Conservation (phyloP, 1,284 basidiomycete genomes). For the Boletus austroedulis region DNA sequence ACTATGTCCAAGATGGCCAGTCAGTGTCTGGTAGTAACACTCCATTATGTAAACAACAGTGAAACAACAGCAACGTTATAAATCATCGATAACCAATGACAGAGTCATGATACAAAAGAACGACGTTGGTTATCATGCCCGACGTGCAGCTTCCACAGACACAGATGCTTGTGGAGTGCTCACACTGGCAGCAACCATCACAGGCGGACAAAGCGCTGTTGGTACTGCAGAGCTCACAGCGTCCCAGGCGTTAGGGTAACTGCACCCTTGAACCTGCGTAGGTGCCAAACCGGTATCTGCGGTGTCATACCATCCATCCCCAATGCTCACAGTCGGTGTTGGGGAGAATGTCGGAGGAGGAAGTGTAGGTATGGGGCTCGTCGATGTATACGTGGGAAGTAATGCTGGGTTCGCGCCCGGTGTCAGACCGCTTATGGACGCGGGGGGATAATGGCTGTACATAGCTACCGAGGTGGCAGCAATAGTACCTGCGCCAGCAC, state of each 20-base stretch:
- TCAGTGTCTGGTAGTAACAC: background rate
- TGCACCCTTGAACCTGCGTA: slow-evolving; percentile 60
- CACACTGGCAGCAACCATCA: slow-evolving; percentile 19
- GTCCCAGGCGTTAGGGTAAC: slow-evolving; percentile 63
- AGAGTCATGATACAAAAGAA: background rate
- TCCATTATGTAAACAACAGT: background rate
- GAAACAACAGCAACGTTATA: background rate
- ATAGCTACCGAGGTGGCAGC: slow-evolving; percentile 44
- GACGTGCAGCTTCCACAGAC: slow-evolving; percentile 3
- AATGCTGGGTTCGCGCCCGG: slow-evolving; percentile 22
- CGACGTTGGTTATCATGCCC: slow-evolving; percentile 3
- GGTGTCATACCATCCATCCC: slow-evolving; percentile 72
- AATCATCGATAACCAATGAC: too few relatives aligned
- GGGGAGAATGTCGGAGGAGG: slow-evolving; percentile 60
- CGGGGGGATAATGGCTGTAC: slow-evolving; percentile 59
- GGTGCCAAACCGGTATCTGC: slow-evolving; percentile 53
- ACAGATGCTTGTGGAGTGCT: slow-evolving; percentile 9
- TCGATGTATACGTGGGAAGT: slow-evolving; percentile 69
- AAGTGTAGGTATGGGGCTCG: slow-evolving; percentile 56
- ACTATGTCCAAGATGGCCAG: background rate
- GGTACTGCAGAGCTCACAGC: slow-evolving; percentile 49
- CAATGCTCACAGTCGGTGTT: slow-evolving; percentile 48
- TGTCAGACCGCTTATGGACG: slow-evolving; percentile 36
- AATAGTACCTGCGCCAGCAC: slow-evolving; percentile 64
- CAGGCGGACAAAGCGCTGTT: slow-evolving; percentile 45